These are phyloP conservation scores for Neonothopanus nambi DNA, from an alignment of 1,284 basidiomycete species.

Conservation along the genomic window DNA sequence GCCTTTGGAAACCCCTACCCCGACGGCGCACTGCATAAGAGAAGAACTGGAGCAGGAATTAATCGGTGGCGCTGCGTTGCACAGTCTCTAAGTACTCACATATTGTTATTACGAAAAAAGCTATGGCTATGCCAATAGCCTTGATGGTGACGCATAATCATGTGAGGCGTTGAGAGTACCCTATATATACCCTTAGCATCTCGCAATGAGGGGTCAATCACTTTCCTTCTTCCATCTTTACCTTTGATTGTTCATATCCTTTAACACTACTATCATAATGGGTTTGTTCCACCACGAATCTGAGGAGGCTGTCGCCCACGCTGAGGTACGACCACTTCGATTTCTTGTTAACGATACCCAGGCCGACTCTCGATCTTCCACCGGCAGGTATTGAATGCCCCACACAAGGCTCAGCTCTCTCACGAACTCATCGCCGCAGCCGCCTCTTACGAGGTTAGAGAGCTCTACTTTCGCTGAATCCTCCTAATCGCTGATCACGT, in stretches of 20 bases:
- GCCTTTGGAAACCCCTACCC: no score
- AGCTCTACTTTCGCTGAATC: not conserved
- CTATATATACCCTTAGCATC: no score
- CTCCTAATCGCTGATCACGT: not conserved
- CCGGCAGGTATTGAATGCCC: slow-evolving; percentile 2
- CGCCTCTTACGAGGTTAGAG: slow-evolving; percentile 17
- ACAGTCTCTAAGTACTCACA: no score
- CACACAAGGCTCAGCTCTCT: slow-evolving; percentile 12
- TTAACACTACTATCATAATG: slow-evolving; percentile 1
- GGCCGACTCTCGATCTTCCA: no score
- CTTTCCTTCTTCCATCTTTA: not conserved
- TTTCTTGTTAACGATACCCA: not conserved
- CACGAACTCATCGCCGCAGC: slow-evolving; percentile 17
- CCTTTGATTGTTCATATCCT: not conserved
- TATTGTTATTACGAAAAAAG: no score
- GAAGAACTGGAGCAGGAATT: no score
- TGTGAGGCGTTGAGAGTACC: no score
- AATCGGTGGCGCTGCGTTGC: no score
- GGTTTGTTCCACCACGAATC: slow-evolving; percentile 13
- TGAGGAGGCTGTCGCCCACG: slow-evolving; percentile 12
- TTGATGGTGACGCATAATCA: no score
- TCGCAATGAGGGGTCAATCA: no score
- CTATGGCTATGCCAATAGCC: no score
- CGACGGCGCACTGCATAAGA: no score
- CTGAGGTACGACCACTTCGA: slow-evolving; percentile 5